Base-by-base conservation (phyloP, 1,284 basidiomycete species). In the Rhizoctonia solani region DNA sequence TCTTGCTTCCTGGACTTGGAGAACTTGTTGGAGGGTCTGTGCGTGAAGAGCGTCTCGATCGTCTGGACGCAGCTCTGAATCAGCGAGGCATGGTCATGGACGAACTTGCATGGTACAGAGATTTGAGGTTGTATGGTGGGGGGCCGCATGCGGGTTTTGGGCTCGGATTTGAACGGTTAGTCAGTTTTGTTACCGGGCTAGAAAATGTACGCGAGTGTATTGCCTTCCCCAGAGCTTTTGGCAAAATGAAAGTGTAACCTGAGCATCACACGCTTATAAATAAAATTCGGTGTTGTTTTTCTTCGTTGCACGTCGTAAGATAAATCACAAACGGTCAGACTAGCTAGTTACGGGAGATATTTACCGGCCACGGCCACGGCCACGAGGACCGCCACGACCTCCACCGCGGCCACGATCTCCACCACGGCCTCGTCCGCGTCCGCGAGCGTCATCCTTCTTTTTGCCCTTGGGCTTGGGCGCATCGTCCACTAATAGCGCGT, bases 401-500 rank as follows among this genome's bases (percentile, higher is more conserved):
- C 85, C 80, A 30, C 81, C 81, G 6, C 76, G 79, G 4, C 74
- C 79, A 54, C 78, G 76, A 32, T 81, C 79, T 27, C 81, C 72
- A 13, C 84, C 82, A n/a, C 87, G 78, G 1, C 88, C 87, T 1
- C 88, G 79, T 0, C 87, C 88, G 37, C 88, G 79, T 0, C 81
- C 75, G 47, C 88, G 88, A 4, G 70, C 68, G 16, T 90, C 89
- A 79, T 90, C 90, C 79, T 92, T 92, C 74, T 87, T 83, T 74
- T 87, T 89, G 73, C 76, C 76, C 76, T 97, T 98, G 16, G 96
- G 94, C 79, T 97, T 96, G 4, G 96, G 96, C 32, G 95, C 93
- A 76, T 99, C 97, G 77, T 99, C 96, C 23, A 99, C 95, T 4
- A 99, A 85, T 8, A 99, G 85, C 4, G 95, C 98, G 78, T 99